phyloP scores from a whole-genome alignment of 208 protist species.

The Acanthamoeba royreba region DNA sequence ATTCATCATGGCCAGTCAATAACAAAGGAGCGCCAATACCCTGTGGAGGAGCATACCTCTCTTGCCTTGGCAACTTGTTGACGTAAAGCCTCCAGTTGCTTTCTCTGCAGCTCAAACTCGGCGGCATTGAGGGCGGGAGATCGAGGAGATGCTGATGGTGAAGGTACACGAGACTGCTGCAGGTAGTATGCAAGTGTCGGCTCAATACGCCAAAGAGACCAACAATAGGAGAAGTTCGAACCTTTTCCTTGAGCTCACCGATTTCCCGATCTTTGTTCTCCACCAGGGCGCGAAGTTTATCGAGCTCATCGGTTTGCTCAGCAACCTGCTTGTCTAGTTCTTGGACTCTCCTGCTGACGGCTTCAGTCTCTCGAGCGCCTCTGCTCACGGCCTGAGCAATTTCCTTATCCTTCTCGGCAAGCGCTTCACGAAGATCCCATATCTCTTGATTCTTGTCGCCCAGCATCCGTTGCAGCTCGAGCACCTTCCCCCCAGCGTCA shows the following conservation, averaged over 20 bases:
- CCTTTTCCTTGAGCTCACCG: not conserved
- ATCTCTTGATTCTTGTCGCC: conserved; percentile 2
- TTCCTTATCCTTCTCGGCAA: not conserved
- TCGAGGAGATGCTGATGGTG: not conserved
- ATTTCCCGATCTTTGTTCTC: conserved; percentile 2
- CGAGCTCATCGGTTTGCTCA: not conserved
- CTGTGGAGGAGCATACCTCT: too few relatives aligned
- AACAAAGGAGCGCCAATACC: too few relatives aligned
- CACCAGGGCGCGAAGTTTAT: not conserved
- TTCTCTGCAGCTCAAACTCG: conserved; percentile 8
- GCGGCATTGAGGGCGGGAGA: not conserved
- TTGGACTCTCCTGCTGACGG: not conserved
- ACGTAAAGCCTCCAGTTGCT: conserved; percentile 2
- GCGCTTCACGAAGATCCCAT: not conserved
- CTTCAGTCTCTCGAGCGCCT: not conserved
- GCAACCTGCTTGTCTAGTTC: not conserved
- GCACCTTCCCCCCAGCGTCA: not conserved
- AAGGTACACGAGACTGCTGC: not conserved
- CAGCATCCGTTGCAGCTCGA: not conserved
- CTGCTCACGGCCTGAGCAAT: not conserved
- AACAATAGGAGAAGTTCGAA: not conserved
- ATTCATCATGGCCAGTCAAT: too few relatives aligned
- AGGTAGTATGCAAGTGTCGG: not conserved
- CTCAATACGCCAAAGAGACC: not conserved
- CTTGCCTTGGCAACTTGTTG: not conserved